A percentile compares a stretch with the other conserved stretches of the same genome.
phyloP scores from a whole-genome alignment of 2,329 filamentous ascomycete genomes.

The Tolypocladium cylindrosporum region DNA sequence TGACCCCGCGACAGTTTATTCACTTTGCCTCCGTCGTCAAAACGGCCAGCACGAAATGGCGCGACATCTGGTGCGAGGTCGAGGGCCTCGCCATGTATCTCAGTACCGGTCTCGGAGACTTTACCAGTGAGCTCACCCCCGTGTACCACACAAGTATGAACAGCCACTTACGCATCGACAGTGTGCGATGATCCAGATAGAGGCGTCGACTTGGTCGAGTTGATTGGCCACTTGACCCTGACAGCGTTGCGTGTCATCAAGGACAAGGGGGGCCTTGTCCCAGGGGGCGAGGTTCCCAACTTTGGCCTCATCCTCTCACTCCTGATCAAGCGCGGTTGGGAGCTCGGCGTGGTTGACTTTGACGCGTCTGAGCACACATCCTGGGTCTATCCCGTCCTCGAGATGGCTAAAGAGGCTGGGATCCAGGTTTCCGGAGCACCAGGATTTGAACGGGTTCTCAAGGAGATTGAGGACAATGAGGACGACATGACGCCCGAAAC shows the following conservation, averaged over 20 bases:
- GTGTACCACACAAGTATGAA: background rate
- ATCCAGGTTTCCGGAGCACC: conserved; percentile 2
- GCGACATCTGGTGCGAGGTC: conserved; percentile 12
- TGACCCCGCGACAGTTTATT: conserved; percentile 3
- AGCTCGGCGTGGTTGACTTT: background rate
- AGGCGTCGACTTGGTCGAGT: no score
- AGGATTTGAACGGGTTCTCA: background rate
- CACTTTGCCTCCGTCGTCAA: conserved; percentile 17
- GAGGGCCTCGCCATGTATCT: conserved; percentile 11
- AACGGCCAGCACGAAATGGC: conserved; percentile 5
- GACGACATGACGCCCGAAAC: no score
- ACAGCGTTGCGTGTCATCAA: no score
- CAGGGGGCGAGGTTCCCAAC: no score
- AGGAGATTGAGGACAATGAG: no score
- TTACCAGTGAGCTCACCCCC: no score
- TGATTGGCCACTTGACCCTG: no score
- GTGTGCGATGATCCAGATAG: no score
- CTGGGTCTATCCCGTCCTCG: conserved; percentile 7
- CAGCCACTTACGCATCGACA: background rate
- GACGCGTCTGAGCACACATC: conserved; percentile 1
- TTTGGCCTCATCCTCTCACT: no score
- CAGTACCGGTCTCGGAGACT: background rate
- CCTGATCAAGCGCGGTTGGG: no score
- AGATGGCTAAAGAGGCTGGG: conserved; percentile 6
- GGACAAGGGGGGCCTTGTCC: no score